phyloP scores from a whole-genome alignment of 371 early-diverging fungal species.

The Zancudomyces culisetae region DNA sequence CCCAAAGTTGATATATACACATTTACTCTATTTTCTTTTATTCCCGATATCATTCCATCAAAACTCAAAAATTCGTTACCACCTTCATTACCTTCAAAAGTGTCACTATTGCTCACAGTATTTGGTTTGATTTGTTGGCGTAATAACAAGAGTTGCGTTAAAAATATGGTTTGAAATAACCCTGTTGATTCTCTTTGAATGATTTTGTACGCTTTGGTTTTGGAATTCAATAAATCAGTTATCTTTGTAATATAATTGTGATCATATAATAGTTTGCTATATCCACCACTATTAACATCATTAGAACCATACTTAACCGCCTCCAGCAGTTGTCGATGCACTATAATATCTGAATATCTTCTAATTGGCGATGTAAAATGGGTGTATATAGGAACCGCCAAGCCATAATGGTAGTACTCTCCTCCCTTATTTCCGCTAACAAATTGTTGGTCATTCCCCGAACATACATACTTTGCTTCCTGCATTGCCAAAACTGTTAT shows the following conservation, averaged over 20 bases:
- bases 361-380: constrained; percentile 98
- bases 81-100: too few relatives aligned
- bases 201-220: constrained; percentile 28
- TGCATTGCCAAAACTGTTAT: constrained; percentile 66
- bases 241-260: not conserved
- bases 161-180: constrained; percentile 50
- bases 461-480: constrained; percentile 38
- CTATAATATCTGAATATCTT: constrained; percentile 93
- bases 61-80: too few relatives aligned
- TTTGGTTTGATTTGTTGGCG: too few relatives aligned
- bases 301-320: not conserved
- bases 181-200: constrained; percentile 61
- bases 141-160: too few relatives aligned
- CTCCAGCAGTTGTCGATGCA: constrained; percentile 61
- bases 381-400: constrained; percentile 72
- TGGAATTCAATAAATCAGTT: not conserved
- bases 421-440: constrained; percentile 9
- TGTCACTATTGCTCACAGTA: too few relatives aligned
- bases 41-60: too few relatives aligned
- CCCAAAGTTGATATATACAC: too few relatives aligned
- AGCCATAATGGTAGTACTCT: constrained; percentile 62
- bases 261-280: not conserved
- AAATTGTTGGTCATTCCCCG: constrained; percentile 28
- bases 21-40: too few relatives aligned
- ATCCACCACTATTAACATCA: not conserved